Evolutionary conservation across 768 basidiomycete species (phyloP), one percentile per base, ranked within the genome.

Genomic region (Galerina marginata): DNA sequence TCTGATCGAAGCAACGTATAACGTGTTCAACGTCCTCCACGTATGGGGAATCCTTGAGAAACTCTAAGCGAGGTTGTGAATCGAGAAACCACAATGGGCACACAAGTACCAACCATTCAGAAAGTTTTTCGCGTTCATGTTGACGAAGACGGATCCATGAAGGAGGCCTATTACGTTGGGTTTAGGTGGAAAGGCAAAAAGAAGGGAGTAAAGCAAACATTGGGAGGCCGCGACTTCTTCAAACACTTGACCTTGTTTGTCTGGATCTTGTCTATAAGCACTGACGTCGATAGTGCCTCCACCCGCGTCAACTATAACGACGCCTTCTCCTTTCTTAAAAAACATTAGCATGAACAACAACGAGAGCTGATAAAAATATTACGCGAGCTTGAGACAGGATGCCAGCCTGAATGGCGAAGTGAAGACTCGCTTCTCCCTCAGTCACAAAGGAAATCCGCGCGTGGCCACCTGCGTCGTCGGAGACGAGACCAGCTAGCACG

Each of bases 241-340:
- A 48, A 83, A 77, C 0, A 67, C 55, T 3, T 69, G 53, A n/a
- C 66, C 59, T 1, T 65, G 50, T 0, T 71, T 59, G 2, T 62
- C 71, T 65, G 59, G 5, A 12, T 66, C 64, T 63, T 78, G 76
- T 15, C 73, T 74, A 54, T 87, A 88, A 11, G 82, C 75, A 59
- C 83, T 86, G 42, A 88, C 73, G 60, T 89, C 86, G 26, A 88
- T 75, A 0, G 86, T 89, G 16, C 85, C 87, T 44, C 85, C 85
- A 6, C 87, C 86, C 3, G 86, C 84, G 59, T 88, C 85, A n/a
- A 87, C 80, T 37, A 88, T 74, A 58, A 84, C 74, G 6, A 62
- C 26, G 16, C 49, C 51, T 36, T 53, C 45, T 16, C 54, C 54
- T 36, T 54, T 40, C 48, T 59, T 44, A 3, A 46, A 39, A 23